A percentile compares a stretch with the other conserved stretches of the same genome.
Conservation (phyloP, 1,284 basidiomycete genomes). For the Fomitopsis pinicola region DNA sequence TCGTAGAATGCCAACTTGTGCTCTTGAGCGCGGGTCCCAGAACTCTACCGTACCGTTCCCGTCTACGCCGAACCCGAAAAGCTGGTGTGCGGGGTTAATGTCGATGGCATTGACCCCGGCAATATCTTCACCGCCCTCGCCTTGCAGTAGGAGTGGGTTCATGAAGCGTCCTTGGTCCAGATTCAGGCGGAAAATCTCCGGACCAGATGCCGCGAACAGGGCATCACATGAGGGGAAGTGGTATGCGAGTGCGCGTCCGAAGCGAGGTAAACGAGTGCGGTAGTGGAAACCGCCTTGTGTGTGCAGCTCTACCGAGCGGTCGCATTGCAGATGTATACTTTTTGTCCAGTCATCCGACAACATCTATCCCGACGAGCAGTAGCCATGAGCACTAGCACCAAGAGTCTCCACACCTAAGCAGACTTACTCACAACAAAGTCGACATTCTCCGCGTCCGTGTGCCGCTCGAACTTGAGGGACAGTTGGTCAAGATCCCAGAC, state of each 20-base stretch:
- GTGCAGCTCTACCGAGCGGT: constrained; percentile 93
- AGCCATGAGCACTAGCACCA: background rate
- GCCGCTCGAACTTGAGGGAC: constrained; percentile 93
- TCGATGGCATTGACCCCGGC: constrained; percentile 90
- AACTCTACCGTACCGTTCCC: constrained; percentile 87
- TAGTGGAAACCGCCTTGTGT: constrained; percentile 94
- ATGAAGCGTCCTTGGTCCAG: constrained; percentile 95
- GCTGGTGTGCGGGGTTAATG: constrained; percentile 91
- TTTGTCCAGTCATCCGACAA: constrained; percentile 99
- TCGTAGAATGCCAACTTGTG: constrained; percentile 72
- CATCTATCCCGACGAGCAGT: constrained; percentile 47
- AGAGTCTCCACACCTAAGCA: background rate
- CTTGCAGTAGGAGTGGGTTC: constrained; percentile 66
- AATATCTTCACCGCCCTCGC: constrained; percentile 51
- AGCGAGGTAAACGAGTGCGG: constrained; percentile 88
- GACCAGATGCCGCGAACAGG: constrained; percentile 61
- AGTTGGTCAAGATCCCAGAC: constrained; percentile 96
- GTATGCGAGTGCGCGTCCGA: constrained; percentile 90
- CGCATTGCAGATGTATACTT: constrained; percentile 93
- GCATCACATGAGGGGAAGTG: constrained; percentile 51
- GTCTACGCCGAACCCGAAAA: constrained; percentile 87
- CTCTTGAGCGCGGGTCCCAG: constrained; percentile 92
- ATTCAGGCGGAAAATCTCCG: constrained; percentile 91
- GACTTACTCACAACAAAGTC: constrained; percentile 92
- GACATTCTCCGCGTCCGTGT: constrained; percentile 95